Evolutionary conservation across 495 filamentous ascomycete genomes (phyloP).

Genomic region (Annulohypoxylon maeteangense): DNA sequence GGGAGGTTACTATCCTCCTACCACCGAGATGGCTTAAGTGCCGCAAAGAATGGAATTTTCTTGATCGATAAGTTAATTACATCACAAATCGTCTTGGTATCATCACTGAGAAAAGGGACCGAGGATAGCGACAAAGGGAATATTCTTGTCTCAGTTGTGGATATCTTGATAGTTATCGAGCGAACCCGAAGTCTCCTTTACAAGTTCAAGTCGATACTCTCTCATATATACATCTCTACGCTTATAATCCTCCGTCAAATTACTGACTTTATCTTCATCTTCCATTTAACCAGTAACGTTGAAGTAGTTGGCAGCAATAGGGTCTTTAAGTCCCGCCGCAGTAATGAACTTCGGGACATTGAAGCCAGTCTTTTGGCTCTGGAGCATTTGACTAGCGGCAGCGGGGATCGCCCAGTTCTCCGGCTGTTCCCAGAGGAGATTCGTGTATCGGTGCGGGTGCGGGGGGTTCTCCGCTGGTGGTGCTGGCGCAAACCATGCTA

Average conservation of each 20-base stretch:
- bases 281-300: slow-evolving; percentile 49
- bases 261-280: background rate
- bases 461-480: slow-evolving; percentile 56
- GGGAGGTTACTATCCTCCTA: slow-evolving; percentile 38
- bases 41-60: background rate
- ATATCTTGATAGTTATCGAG: slow-evolving; percentile 28
- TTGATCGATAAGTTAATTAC: background rate
- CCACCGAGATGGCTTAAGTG: slow-evolving; percentile 33
- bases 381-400: slow-evolving; percentile 46
- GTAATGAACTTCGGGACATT: slow-evolving; percentile 55
- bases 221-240: slow-evolving; percentile 27
- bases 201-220: slow-evolving; percentile 4
- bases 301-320: slow-evolving; percentile 57
- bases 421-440: slow-evolving; percentile 56
- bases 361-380: slow-evolving; percentile 52
- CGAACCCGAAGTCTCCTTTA: slow-evolving; percentile 13
- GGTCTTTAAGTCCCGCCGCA: slow-evolving; percentile 49
- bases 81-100: background rate
- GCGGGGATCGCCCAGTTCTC: slow-evolving; percentile 52
- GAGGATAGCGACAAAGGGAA: slow-evolving; percentile 29
- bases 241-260: no score
- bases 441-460: slow-evolving; percentile 59
- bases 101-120: background rate
- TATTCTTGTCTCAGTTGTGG: slow-evolving; percentile 12
- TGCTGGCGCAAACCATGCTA: slow-evolving; percentile 54